Evolutionary conservation across 2,329 filamentous ascomycete species (phyloP).

Genomic region (Didymellaceae sp.): DNA sequence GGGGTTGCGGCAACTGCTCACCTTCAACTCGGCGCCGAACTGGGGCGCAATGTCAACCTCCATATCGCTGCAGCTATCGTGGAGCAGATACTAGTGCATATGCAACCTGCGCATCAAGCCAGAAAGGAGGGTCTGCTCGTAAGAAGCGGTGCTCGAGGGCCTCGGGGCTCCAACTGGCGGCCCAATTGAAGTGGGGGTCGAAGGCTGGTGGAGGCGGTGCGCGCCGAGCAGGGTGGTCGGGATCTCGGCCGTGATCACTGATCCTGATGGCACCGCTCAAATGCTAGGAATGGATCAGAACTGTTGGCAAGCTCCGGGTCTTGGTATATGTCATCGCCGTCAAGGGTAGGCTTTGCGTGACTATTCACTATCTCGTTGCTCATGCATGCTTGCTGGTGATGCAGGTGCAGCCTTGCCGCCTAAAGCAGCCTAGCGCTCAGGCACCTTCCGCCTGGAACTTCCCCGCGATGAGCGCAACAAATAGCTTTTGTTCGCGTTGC

Average conservation of each 20-base stretch:
- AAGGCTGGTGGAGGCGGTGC: slow-evolving; percentile 37
- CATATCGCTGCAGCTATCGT: slow-evolving; percentile 59
- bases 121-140: slow-evolving; percentile 13
- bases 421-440: slow-evolving; percentile 33
- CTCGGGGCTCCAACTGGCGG: slow-evolving; percentile 34
- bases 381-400: no score
- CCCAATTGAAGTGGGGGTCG: slow-evolving; percentile 38
- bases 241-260: slow-evolving; percentile 24
- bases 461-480: slow-evolving; percentile 29
- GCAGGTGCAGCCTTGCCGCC: slow-evolving; percentile 22
- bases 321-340: background rate
- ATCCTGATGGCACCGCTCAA: slow-evolving; percentile 9
- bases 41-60: slow-evolving; percentile 82
- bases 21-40: slow-evolving; percentile 95
- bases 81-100: slow-evolving; percentile 23
- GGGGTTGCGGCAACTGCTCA: slow-evolving; percentile 50
- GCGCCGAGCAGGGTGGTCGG: slow-evolving; percentile 33
- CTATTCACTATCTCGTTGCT: slow-evolving; percentile 11
- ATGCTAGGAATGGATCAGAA: background rate
- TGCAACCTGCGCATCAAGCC: slow-evolving; percentile 29
- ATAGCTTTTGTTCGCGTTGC: slow-evolving; percentile 22
- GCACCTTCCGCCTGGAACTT: slow-evolving; percentile 25
- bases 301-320: background rate
- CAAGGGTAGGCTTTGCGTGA: background rate
- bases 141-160: slow-evolving; percentile 26